Evolutionary conservation across 768 basidiomycete species (phyloP), one percentile per base, ranked within the genome.

Genomic region (Tremella yokohamensis): DNA sequence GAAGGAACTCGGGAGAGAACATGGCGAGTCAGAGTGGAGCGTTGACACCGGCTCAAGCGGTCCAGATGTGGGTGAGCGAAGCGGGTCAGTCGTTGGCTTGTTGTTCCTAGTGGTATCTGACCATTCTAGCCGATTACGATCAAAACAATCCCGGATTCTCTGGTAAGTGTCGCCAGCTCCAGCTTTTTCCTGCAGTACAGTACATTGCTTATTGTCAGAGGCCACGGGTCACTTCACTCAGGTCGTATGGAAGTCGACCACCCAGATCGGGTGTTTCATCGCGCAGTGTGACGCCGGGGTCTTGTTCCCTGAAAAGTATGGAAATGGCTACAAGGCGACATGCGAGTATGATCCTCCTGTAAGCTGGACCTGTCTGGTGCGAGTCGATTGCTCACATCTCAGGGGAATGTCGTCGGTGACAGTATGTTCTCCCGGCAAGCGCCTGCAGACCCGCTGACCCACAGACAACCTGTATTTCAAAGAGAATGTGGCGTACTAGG

Each of bases 261-360:
- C 19, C 20, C 4, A 20, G 15, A 34, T 62, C 16, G 60, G 60
- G 3, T 62, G 60, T 25, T 62, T 52, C 26, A 62, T 44, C 6
- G 25, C 49, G 2, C 8, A 24, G n/a, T 62, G 60, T 26, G 39
- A 25, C 4, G 12, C 61, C 1, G 61, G 61, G 9, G 52, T 52
- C 13, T 24, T 62, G 18, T 62, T 62, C 37, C 29, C 25, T 15
- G 44, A 2, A n/a, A 49, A 12, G 18, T 62, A 57, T 26, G 61
- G 61, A 3, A 42, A 29, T 9, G 53, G 56, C 37, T 62, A 58
- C 29, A 54, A 58, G 42, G 52, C 51, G 13, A 62, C 56, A 1
- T 62, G 61, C 53, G 61, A 62, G 26, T 57, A 62, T 37, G 56
- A 58, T n/a, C 56, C 61, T 29, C 52, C 52, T 2, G 61, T 62